phyloP scores from a whole-genome alignment of 2,329 filamentous ascomycete species.

The Diaporthe citri region DNA sequence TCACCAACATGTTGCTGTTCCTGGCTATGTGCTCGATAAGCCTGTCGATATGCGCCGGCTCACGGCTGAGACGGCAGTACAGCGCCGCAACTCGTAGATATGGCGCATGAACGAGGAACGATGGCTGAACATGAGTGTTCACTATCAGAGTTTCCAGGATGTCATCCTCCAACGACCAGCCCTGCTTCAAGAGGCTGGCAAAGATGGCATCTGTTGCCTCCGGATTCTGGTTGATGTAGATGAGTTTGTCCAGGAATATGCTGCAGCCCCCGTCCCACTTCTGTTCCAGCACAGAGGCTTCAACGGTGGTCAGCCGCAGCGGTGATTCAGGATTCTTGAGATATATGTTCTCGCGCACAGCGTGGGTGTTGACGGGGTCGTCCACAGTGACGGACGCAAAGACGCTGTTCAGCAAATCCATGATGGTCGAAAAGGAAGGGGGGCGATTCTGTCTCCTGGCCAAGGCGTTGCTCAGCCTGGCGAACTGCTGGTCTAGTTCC shows the following conservation, averaged over 20 bases:
- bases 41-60: conserved; percentile 49
- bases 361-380: conserved; percentile 20
- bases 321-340: conserved; percentile 50
- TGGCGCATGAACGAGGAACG: conserved; percentile 61
- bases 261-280: conserved; percentile 51
- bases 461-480: conserved; percentile 65
- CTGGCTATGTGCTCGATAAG: conserved; percentile 59
- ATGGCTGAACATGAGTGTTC: conserved; percentile 65
- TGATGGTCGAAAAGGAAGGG: conserved; percentile 66
- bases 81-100: conserved; percentile 69
- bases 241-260: conserved; percentile 75
- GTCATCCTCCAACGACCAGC: conserved; percentile 62
- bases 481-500: conserved; percentile 67
- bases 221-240: conserved; percentile 71
- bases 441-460: conserved; percentile 64
- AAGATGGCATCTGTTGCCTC: conserved; percentile 68
- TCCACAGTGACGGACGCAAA: conserved; percentile 56
- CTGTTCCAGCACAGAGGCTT: conserved; percentile 41
- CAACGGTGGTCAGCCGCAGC: conserved; percentile 42
- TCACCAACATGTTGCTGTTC: conserved; percentile 60
- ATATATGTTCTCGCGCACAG: conserved; percentile 51
- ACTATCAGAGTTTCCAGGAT: conserved; percentile 67
- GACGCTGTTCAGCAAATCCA: conserved; percentile 60
- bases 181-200: conserved; percentile 65
- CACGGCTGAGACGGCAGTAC: conserved; percentile 62